These are phyloP conservation scores for Solanum piurae DNA, from an alignment of 257 asterid species.

Conservation along the genomic window DNA sequence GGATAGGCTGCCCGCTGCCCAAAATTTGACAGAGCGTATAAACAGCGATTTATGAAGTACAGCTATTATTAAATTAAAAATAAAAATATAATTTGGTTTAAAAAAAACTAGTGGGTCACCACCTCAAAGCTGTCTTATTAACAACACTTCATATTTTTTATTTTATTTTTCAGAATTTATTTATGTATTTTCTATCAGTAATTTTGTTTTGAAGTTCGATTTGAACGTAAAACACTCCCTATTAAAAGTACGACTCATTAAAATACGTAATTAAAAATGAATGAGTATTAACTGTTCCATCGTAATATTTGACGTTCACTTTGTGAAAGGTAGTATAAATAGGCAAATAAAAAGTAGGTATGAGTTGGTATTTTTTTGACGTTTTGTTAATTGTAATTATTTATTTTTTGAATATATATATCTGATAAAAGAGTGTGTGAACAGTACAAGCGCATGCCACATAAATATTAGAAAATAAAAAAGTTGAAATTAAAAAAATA, in stretches of 20 bases:
- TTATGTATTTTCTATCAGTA: neutral
- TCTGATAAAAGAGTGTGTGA: neutral
- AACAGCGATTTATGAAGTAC: neutral
- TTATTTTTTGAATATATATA: neutral
- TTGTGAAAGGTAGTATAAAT: neutral
- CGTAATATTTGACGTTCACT: neutral
- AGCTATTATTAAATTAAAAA: neutral
- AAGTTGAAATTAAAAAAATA: neutral
- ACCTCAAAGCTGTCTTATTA: conserved; percentile 1
- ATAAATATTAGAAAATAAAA: neutral
- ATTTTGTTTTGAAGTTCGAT: neutral
- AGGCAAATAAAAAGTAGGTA: neutral
- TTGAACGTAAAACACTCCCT: neutral
- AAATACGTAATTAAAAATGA: neutral
- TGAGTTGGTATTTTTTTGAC: neutral
- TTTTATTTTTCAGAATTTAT: neutral
- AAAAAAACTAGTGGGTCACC: neutral
- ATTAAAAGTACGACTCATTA: neutral
- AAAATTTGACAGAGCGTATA: neutral
- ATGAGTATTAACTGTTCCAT: neutral
- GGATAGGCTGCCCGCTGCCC: conserved; percentile 7
- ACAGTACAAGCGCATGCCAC: neutral
- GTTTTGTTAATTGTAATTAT: neutral
- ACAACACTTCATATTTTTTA: neutral
- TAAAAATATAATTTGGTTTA: neutral